Base-by-base conservation (phyloP, 306 rosid species). In the Malus asiatica region DNA sequence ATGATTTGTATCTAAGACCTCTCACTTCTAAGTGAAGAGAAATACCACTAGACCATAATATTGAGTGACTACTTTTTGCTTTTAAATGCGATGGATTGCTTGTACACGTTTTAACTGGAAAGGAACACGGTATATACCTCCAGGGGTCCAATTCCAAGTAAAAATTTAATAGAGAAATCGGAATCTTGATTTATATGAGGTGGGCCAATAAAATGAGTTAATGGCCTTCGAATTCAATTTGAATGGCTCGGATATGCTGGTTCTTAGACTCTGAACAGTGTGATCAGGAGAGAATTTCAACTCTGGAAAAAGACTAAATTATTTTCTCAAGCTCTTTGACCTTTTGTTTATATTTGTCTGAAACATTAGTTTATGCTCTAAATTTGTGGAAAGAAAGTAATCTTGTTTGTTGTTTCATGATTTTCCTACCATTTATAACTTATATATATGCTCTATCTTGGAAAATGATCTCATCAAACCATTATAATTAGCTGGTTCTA, bases 181-280 rank as follows among this genome's bases (percentile, higher is more conserved):
- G 6, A 0, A 1, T 46, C 1, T 46, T 46, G 0, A 46, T 46
- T 46, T 46, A 0, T 14, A 7, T 46, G 15, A 46, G 19, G 19
- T 46, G 19, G 1, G 0, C 19, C 1, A 46, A 0, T 0, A 19
- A 16, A 46, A 14, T 4, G 53, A 46, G 2, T 14, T 46, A 46
- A 46, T 0, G 7, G 27, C 2, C 27, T 27, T 27, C 2, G 0
- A 16, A 45, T 45, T 45, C 6, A 45, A 45, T 45, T 45, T 45
- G 16, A 46, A 16, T 14, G 6, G 2, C 14, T 1, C 5, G 2
- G 5, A 46, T 46, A 13, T 0, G 0, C 0, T 46, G 18, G 1
- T 46, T 6, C 2, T 46, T 14, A 38, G 7, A 7, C 9, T 7
- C 42, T 38, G 0, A 38, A 38, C 42, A 38, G 1, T 6, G 10